Evolutionary conservation across 1,139 yeast species (phyloP), one percentile per base, ranked within the genome.

Genomic region (Yamadazyma sp.): DNA sequence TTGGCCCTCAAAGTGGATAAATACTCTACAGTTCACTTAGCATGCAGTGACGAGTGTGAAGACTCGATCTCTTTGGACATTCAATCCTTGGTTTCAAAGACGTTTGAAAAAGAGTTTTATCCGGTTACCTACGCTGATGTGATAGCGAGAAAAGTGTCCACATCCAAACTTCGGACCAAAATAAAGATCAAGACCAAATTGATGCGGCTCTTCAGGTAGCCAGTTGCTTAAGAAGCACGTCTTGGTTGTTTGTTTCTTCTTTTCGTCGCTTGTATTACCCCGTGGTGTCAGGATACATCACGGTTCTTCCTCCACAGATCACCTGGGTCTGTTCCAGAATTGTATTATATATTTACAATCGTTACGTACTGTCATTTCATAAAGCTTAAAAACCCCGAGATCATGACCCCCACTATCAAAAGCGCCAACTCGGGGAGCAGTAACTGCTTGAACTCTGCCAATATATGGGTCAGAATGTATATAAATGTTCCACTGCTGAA

Each of bases 401-500:
- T 36, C 28, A 42, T 26, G 3, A 43, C 37, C n/a, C 39, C 53
- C 36, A 36, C 24, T 14, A 33, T 20, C 20, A 43, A 38, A 31
- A 27, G 35, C 11, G 38, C 40, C 10, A 36, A 23, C 16, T 39
- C 48, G 27, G 31, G n/a, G 5, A 38, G 24, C 12, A 23, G 32
- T 23, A 29, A 23, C 17, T 39, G 40, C 29, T 22, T 38, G 12
- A 44, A 40, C 25, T 44, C 46, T 6, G 34, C 28, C 11, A 45
- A 30, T 2, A 41, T 33, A 55, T 84, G 87, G 44, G 78, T 69
- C 11, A 87, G 85, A 25, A 85, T 87, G 50, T 75, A 85, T 24
- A 84, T 57, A 53, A 85, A 85, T 0, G 88, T 82, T 5, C 95
- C 95, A 5, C 85, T 87, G 42, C 85, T 77, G 48, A 82, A 79